Evolutionary conservation across 306 rosid species (phyloP).

Genomic region (Morella rubra): DNA sequence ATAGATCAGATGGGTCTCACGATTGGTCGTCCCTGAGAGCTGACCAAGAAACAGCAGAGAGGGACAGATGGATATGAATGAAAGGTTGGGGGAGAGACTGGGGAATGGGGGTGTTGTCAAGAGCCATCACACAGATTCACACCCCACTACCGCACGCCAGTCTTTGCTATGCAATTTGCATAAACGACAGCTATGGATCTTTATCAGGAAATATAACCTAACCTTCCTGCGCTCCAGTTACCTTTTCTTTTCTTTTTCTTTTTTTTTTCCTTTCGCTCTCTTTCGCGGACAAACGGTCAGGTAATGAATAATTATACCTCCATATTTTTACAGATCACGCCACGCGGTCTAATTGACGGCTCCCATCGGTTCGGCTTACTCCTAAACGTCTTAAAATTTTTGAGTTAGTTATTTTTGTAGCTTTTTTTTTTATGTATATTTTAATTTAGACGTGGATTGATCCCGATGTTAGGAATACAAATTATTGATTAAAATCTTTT

Average conservation of each 20-base stretch:
- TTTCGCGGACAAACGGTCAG: too few relatives aligned
- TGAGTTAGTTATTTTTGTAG: too few relatives aligned
- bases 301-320: too few relatives aligned
- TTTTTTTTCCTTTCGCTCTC: neutral
- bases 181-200: conserved; percentile 19
- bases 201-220: neutral
- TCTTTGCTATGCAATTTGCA: neutral
- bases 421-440: too few relatives aligned
- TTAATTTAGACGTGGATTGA: too few relatives aligned
- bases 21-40: neutral
- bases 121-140: conserved; percentile 19
- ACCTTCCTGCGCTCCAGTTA: too few relatives aligned
- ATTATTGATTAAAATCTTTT: too few relatives aligned
- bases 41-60: neutral
- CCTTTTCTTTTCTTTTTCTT: neutral
- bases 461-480: too few relatives aligned
- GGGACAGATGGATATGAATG: neutral
- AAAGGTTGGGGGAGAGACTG: neutral
- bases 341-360: neutral
- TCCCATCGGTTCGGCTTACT: neutral
- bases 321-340: neutral
- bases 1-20: neutral
- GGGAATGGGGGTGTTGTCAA: neutral
- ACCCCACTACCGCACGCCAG: conserved; percentile 7
- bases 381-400: neutral